phyloP scores from a whole-genome alignment of 257 asterid genomes.

The Nicotiana sylvestris region DNA sequence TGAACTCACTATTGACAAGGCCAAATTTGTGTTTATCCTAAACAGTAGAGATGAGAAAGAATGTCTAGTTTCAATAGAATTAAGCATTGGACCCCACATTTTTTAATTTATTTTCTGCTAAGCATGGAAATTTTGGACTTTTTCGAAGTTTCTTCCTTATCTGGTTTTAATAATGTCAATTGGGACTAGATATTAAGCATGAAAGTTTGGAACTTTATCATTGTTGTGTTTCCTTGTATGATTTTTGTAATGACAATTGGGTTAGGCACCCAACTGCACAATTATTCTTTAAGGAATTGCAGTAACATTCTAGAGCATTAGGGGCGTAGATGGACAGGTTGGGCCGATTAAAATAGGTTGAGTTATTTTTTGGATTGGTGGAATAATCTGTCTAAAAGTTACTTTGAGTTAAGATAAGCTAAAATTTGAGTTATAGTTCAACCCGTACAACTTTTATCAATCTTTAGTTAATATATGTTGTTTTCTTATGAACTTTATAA shows the following conservation, averaged over 20 bases:
- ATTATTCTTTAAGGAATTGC: not conserved
- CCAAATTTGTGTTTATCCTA: not conserved
- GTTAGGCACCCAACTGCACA: not conserved
- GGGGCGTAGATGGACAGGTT: too few relatives aligned
- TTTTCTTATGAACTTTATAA: too few relatives aligned
- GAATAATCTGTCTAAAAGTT: accelerated
- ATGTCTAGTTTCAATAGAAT: not conserved
- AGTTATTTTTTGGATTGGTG: too few relatives aligned
- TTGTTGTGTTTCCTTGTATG: too few relatives aligned
- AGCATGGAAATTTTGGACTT: not conserved
- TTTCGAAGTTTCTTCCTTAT: not conserved
- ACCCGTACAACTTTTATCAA: too few relatives aligned
- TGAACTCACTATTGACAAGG: not conserved
- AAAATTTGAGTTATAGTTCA: too few relatives aligned
- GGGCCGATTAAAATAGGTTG: too few relatives aligned
- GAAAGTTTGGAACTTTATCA: not conserved
- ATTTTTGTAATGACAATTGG: not conserved
- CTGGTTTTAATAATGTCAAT: not conserved
- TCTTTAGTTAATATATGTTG: too few relatives aligned
- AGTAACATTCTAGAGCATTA: not conserved
- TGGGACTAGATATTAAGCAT: not conserved
- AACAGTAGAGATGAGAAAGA: not conserved
- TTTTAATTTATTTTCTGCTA: not conserved
- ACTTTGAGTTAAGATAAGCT: too few relatives aligned
- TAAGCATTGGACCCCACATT: slow-evolving; percentile 1